phyloP scores from a whole-genome alignment of 768 basidiomycete genomes.

The Calocera viscosa region DNA sequence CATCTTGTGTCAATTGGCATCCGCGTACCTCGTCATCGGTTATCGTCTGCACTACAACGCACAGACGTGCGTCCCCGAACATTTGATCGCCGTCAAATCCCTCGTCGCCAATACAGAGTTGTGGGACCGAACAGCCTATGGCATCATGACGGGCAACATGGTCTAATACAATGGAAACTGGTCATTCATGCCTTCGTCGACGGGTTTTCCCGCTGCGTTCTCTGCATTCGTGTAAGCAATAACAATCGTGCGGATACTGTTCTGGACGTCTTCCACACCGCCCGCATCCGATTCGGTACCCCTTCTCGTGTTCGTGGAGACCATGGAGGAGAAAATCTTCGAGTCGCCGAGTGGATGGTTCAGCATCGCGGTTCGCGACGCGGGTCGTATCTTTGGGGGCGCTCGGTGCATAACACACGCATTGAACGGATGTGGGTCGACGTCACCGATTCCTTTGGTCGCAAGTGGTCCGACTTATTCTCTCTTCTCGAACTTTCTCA shows the following conservation, averaged over 20 bases:
- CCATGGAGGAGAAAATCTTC: constrained; percentile 24
- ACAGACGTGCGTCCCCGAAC: neutral
- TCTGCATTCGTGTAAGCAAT: constrained; percentile 14
- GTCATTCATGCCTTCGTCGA: constrained; percentile 22
- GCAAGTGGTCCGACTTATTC: too few species aligned
- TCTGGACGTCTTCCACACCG: constrained; percentile 15
- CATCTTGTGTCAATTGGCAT: neutral
- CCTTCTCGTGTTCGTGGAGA: constrained; percentile 23
- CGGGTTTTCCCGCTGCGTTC: constrained; percentile 20
- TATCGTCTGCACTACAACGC: neutral
- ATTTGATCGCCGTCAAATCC: constrained; percentile 15
- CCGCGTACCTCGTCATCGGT: neutral
- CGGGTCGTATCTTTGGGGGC: constrained; percentile 26
- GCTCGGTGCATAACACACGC: too few species aligned
- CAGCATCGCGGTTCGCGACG: constrained; percentile 14
- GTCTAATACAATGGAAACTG: constrained; percentile 20
- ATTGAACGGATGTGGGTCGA: too few species aligned
- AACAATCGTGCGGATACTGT: constrained; percentile 21
- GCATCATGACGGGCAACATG: constrained; percentile 26
- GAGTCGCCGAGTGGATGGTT: constrained; percentile 23
- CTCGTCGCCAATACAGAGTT: constrained; percentile 16
- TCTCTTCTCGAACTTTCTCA: too few species aligned
- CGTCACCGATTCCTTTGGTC: too few species aligned
- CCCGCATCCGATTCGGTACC: constrained; percentile 13
- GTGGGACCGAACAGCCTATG: constrained; percentile 22